Evolutionary conservation across 129 eudicot genomes (phyloP).

Genomic region (Pseudognaphalium luteoalbum): DNA sequence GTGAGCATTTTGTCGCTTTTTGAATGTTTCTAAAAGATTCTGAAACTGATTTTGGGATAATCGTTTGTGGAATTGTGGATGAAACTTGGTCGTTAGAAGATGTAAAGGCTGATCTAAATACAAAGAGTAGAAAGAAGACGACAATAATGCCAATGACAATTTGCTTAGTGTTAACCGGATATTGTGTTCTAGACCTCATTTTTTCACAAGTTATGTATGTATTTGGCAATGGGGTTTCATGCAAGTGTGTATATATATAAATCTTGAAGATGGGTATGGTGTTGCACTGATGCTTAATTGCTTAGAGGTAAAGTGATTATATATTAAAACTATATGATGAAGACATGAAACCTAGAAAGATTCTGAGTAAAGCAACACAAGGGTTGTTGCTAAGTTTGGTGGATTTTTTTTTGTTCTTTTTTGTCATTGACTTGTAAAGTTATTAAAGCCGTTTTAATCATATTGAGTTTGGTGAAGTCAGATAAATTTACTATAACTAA

Average conservation of each 20-base stretch:
- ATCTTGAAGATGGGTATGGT: slow-evolving; percentile 14
- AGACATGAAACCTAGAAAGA: slow-evolving; percentile 58
- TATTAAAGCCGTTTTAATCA: slow-evolving; percentile 12
- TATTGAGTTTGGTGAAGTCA: slow-evolving; percentile 27
- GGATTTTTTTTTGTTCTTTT: background rate
- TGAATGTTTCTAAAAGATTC: slow-evolving; percentile 24
- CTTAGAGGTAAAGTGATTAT: slow-evolving; percentile 40
- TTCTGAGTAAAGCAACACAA: slow-evolving; percentile 63
- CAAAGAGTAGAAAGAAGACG: slow-evolving; percentile 60
- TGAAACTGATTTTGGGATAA: slow-evolving; percentile 37
- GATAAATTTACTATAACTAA: background rate
- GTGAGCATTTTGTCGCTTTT: slow-evolving; percentile 39
- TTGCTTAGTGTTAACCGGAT: slow-evolving; percentile 57
- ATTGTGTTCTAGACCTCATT: slow-evolving; percentile 74
- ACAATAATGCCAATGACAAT: slow-evolving; percentile 42
- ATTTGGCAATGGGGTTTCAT: slow-evolving; percentile 13
- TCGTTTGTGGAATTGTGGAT: slow-evolving; percentile 30
- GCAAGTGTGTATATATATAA: slow-evolving; percentile 22
- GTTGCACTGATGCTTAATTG: too few relatives aligned
- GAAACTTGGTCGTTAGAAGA: slow-evolving; percentile 41
- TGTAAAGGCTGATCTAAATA: slow-evolving; percentile 55
- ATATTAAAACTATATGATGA: slow-evolving; percentile 34
- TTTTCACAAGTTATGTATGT: slow-evolving; percentile 12
- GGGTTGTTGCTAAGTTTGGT: slow-evolving; percentile 56
- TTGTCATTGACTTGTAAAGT: slow-evolving; percentile 28